Base-by-base conservation (phyloP, 2,329 filamentous ascomycete species). In the Cladophialophora psammophila region DNA sequence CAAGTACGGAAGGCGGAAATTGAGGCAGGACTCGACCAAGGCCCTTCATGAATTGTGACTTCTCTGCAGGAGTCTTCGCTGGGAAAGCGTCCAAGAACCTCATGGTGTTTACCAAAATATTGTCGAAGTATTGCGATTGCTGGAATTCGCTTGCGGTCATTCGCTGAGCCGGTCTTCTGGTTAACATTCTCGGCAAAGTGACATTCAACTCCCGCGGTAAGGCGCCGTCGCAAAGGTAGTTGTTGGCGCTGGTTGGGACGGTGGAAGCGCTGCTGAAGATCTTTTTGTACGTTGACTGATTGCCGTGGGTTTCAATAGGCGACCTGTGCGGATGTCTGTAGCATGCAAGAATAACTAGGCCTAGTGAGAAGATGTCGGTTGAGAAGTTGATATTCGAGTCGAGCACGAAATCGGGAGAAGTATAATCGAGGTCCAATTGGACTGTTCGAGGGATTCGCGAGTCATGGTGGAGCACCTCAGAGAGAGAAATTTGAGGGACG, bases 241-340 rank as follows among this genome's bases (percentile, higher is more conserved):
- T 92, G 81, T 99, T 99, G 71, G 82, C 86, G 56, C 88, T 83
- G 12, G 90, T 92, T 0, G 95, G 95, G 6, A 93, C 87, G 2
- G 90, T 90, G 0, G 92, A 91, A 0, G 92, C 89, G 2, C 90
- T 91, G 48, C 88, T 86, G 75, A 98, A 94, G 0, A 94, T 79
- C 60, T 93, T 88, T 78, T 94, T 96, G 78, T 97, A 99, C 0
- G 91, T 87, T 3, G 92, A 92, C 10, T 92, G 78, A 72, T 92
- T 97, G 54, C 89, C 89, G 74, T 94, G 90, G 10, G 90, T 87
- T 75, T 96, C 91, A 60, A 99, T 79, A 1, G 95, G 95, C 15
- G 94, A 98, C 31, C 81, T 84, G 78, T 97, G 95, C 3, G 95
- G 95, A n/a, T 90, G 93, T 78, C 97, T 97, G 80, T 98, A 98